phyloP scores from a whole-genome alignment of 2,329 filamentous ascomycete genomes.

The Sporothrix inflata region DNA sequence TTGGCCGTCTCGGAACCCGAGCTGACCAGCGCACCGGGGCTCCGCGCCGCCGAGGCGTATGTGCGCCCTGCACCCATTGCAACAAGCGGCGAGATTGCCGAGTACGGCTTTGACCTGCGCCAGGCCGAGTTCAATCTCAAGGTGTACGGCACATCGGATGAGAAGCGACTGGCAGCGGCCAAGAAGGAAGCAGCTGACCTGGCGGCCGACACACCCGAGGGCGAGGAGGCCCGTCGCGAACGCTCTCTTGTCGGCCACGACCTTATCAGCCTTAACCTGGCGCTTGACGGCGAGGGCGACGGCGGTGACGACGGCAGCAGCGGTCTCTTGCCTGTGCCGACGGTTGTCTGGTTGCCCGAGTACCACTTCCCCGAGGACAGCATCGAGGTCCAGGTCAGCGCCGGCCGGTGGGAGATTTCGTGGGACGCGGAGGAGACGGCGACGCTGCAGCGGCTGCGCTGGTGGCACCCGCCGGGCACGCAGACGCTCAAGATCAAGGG shows the following conservation, averaged over 20 bases:
- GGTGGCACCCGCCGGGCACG: slow-evolving; percentile 90
- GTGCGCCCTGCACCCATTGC: slow-evolving; percentile 80
- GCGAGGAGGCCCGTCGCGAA: not conserved
- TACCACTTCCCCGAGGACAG: slow-evolving; percentile 85
- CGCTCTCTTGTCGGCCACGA: slow-evolving; percentile 14
- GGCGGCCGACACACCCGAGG: not conserved
- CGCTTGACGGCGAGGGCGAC: slow-evolving; percentile 12
- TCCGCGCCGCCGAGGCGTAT: slow-evolving; percentile 90
- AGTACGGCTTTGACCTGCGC: slow-evolving; percentile 80
- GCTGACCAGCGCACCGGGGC: slow-evolving; percentile 68
- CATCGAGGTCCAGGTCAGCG: slow-evolving; percentile 73
- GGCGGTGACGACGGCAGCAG: slow-evolving; percentile 12
- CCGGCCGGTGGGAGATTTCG: slow-evolving; percentile 88
- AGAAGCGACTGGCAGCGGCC: slow-evolving; percentile 11
- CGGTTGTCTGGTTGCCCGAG: slow-evolving; percentile 82
- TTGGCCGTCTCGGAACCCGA: slow-evolving; percentile 51
- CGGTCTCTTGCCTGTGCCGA: slow-evolving; percentile 54
- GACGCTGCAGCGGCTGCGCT: slow-evolving; percentile 75
- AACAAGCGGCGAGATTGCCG: slow-evolving; percentile 70
- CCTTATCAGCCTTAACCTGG: slow-evolving; percentile 10
- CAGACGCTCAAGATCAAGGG: slow-evolving; percentile 80
- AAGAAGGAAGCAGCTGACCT: not conserved
- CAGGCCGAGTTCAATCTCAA: slow-evolving; percentile 76
- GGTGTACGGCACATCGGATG: slow-evolving; percentile 51
- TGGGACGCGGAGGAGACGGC: slow-evolving; percentile 70